Percentiles rank a stretch among this genome's conserved stretches.
phyloP scores from a whole-genome alignment of 148 eudicot genomes.

The Vaccinium macrocarpon region DNA sequence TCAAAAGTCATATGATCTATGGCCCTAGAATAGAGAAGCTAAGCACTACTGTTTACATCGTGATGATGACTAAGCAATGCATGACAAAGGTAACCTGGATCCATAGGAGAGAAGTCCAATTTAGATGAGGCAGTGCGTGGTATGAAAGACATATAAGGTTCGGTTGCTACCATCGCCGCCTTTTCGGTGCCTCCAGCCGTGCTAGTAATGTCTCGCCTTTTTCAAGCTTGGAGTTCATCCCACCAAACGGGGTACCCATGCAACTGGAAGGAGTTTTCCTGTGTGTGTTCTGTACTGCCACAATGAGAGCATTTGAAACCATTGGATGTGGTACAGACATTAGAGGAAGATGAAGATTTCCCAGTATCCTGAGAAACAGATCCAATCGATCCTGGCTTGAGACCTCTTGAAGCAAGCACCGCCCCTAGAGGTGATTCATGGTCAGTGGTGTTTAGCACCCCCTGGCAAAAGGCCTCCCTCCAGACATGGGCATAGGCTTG shows the following conservation, averaged over 20 bases:
- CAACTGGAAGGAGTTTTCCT: too few species aligned
- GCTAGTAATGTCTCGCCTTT: too few species aligned
- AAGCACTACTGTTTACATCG: background rate
- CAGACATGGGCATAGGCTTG: background rate
- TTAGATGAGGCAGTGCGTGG: background rate
- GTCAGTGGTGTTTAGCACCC: background rate
- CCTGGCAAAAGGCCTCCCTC: background rate
- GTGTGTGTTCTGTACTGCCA: too few species aligned
- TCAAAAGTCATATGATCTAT: background rate
- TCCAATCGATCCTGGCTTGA: background rate
- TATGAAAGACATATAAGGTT: background rate
- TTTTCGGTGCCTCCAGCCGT: too few species aligned
- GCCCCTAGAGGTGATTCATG: background rate
- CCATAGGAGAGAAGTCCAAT: background rate
- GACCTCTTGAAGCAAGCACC: background rate
- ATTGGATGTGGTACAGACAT: background rate
- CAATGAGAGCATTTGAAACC: background rate
- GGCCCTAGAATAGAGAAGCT: background rate
- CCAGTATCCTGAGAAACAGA: background rate
- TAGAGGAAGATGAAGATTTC: too few species aligned
- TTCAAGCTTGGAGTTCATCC: too few species aligned
- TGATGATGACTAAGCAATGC: background rate
- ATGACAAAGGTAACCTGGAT: background rate
- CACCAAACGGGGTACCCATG: too few species aligned
- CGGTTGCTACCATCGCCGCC: background rate